Evolutionary conservation across 192 early-diverging fungal genomes (phyloP).

Genomic region (Backusella circina): DNA sequence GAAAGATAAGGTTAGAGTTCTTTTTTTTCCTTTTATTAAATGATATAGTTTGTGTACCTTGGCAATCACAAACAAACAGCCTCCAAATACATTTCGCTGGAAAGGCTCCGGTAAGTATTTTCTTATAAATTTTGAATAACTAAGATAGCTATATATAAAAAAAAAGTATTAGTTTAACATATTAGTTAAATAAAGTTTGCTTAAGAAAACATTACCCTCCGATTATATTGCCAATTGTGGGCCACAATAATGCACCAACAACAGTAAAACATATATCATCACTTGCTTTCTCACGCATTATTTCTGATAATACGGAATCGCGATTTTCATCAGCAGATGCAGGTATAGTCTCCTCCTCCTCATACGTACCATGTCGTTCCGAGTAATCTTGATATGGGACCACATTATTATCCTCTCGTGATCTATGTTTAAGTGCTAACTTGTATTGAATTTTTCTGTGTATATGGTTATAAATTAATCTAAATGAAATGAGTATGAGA

Average conservation of each 20-base stretch:
- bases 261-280: constrained; percentile 49
- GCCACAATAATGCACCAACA: constrained; percentile 61
- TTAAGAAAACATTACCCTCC: constrained; percentile 14
- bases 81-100: constrained; percentile 30
- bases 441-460: background rate
- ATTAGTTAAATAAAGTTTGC: background rate
- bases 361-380: too few species aligned
- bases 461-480: background rate
- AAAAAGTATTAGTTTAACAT: background rate
- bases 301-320: background rate
- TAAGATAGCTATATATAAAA: background rate
- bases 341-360: background rate
- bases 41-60: constrained; percentile 19
- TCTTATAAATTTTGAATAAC: constrained; percentile 9
- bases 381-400: background rate
- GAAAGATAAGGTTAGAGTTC: background rate
- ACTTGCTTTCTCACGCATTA: background rate
- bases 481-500: background rate
- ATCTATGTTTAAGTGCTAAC: background rate
- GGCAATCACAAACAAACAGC: constrained; percentile 27
- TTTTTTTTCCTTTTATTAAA: background rate
- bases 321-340: background rate
- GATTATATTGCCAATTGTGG: constrained; percentile 57
- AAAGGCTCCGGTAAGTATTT: constrained; percentile 27
- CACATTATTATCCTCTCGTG: background rate